Percentiles rank a stretch among this genome's conserved stretches.
Evolutionary conservation across 2,329 filamentous ascomycete species (phyloP).

Genomic region (Fusarium sp.): DNA sequence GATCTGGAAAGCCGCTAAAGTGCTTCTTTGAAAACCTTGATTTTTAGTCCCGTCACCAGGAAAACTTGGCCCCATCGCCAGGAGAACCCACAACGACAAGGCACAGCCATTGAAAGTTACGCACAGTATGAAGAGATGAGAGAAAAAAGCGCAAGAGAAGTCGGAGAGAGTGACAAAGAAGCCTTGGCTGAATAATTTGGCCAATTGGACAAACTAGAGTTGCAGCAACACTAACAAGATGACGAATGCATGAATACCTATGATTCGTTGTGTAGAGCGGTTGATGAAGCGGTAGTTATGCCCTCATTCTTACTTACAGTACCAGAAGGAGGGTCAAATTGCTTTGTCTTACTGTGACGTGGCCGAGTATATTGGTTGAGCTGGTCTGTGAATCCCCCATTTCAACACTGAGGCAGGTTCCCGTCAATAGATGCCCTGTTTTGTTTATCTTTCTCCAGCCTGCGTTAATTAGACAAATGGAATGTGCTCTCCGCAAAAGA

Average conservation of each 20-base stretch:
- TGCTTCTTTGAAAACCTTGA: slow-evolving; percentile 39
- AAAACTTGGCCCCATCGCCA: slow-evolving; percentile 17
- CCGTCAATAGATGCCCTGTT: slow-evolving; percentile 34
- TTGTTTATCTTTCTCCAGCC: slow-evolving; percentile 8
- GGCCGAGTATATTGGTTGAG: slow-evolving; percentile 12
- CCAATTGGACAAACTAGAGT: slow-evolving; percentile 24
- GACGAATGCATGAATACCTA: slow-evolving; percentile 19
- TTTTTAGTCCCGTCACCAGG: slow-evolving; percentile 15
- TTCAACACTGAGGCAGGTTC: slow-evolving; percentile 17
- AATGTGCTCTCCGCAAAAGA: slow-evolving; percentile 26
- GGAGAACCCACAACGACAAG: slow-evolving; percentile 29
- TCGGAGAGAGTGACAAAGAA: slow-evolving; percentile 9
- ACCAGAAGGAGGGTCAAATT: slow-evolving; percentile 11
- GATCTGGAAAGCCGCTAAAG: slow-evolving; percentile 30
- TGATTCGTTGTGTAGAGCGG: slow-evolving; percentile 14
- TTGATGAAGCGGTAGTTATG: slow-evolving; percentile 17
- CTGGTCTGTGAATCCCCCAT: slow-evolving; percentile 34
- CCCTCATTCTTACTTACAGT: slow-evolving; percentile 21
- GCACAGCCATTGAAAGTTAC: slow-evolving; percentile 26
- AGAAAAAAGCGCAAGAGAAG: slow-evolving; percentile 1
- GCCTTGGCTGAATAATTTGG: slow-evolving; percentile 23
- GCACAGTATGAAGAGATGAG: slow-evolving; percentile 38
- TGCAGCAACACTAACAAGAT: slow-evolving; percentile 32
- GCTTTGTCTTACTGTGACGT: slow-evolving; percentile 28
- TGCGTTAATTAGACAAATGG: slow-evolving; percentile 7